Evolutionary conservation across 768 basidiomycete genomes (phyloP).

Genomic region (Russula sp.): DNA sequence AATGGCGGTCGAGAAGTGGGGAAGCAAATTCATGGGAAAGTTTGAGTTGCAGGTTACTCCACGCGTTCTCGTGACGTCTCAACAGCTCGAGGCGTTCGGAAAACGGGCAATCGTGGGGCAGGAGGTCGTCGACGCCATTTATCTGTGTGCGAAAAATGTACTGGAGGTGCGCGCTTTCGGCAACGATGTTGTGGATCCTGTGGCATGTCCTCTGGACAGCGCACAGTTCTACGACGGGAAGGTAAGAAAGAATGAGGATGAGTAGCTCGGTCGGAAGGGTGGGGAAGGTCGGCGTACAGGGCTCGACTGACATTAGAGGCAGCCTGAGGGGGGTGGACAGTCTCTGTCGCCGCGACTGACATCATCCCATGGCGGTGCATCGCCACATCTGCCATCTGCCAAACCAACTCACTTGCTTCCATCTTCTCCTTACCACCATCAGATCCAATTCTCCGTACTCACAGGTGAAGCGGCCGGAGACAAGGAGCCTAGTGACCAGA

Average conservation of each 20-base stretch:
- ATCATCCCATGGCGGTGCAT: too few species aligned
- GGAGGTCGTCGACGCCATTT: constrained; percentile 18
- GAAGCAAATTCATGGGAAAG: neutral
- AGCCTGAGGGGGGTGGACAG: neutral
- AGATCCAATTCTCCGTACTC: too few species aligned
- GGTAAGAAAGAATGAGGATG: constrained; percentile 16
- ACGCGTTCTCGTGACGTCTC: constrained; percentile 16
- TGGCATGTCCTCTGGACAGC: constrained; percentile 15
- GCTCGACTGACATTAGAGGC: neutral
- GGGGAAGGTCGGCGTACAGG: constrained; percentile 1
- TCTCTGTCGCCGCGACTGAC: too few species aligned
- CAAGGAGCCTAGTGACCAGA: too few species aligned
- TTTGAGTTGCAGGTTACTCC: constrained; percentile 14
- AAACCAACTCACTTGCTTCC: too few species aligned
- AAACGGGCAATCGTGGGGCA: constrained; percentile 5
- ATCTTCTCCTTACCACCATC: too few species aligned
- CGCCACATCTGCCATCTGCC: too few species aligned
- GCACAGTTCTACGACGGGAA: constrained; percentile 11
- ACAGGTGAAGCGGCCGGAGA: neutral
- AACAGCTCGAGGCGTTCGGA: constrained; percentile 21
- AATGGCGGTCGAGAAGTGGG: neutral
- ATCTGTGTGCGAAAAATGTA: constrained; percentile 12
- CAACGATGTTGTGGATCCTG: constrained; percentile 6
- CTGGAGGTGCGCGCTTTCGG: constrained; percentile 15
- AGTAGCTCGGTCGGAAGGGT: constrained; percentile 20